A percentile compares a stretch with the other conserved stretches of the same genome.
phyloP scores from a whole-genome alignment of 139 green algal species.

The Asterochloris erici region DNA sequence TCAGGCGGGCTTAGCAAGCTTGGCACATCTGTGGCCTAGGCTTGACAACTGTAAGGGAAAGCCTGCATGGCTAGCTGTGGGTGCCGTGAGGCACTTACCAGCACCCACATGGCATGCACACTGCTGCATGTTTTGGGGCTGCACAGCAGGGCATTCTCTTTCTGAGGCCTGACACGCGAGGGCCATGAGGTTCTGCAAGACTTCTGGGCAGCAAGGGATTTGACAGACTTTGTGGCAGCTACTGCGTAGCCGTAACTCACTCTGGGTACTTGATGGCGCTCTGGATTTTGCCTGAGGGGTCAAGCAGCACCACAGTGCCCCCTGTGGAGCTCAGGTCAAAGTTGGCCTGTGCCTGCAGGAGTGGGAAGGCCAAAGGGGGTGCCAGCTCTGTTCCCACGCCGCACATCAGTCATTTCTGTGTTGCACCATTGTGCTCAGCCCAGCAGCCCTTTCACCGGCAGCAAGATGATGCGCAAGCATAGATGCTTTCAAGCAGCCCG shows the following conservation, averaged over 20 bases:
- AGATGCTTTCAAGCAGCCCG: too few relatives aligned
- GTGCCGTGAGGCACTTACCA: neutral
- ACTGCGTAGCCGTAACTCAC: neutral
- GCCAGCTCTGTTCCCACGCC: neutral
- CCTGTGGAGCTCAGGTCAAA: slow-evolving; percentile 27
- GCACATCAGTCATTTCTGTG: too few relatives aligned
- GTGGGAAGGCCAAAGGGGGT: neutral
- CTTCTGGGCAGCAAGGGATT: neutral
- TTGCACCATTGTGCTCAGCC: too few relatives aligned
- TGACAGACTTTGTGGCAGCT: neutral
- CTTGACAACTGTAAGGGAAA: neutral
- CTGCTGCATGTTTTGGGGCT: neutral
- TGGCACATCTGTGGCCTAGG: too few relatives aligned
- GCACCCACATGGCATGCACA: neutral
- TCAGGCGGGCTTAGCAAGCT: neutral
- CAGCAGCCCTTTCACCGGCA: too few relatives aligned
- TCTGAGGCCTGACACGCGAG: too few relatives aligned
- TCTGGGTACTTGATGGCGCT: slow-evolving; percentile 25
- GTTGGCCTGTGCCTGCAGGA: slow-evolving; percentile 24
- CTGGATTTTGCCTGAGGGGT: slow-evolving; percentile 1
- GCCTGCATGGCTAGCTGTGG: neutral
- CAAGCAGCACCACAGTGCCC: slow-evolving; percentile 29
- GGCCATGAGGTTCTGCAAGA: neutral
- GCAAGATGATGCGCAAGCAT: too few relatives aligned
- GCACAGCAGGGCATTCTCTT: neutral